These are phyloP conservation scores for Melanomma pulvis-pyrius DNA, from an alignment of 495 filamentous ascomycete genomes.

Conservation along the genomic window DNA sequence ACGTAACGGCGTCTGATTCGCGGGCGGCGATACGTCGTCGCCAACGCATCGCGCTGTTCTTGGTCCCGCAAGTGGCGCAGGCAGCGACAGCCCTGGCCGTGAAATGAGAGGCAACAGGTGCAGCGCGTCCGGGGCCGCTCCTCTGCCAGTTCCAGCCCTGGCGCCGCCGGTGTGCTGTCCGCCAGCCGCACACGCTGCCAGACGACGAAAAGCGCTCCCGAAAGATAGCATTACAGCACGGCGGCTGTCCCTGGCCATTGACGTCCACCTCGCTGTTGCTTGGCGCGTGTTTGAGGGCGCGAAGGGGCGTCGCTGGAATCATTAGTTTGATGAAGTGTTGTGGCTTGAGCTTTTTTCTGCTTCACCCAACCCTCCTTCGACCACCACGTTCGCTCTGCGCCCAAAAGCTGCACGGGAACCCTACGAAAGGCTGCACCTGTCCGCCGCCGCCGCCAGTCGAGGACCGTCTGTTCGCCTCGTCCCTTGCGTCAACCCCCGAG, in stretches of 20 bases:
- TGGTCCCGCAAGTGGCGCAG: conserved; percentile 7
- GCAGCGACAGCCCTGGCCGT: neutral
- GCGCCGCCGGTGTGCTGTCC: no score
- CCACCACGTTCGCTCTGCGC: neutral
- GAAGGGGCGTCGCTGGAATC: neutral
- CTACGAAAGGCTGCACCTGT: neutral
- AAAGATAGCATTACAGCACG: neutral
- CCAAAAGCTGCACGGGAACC: neutral
- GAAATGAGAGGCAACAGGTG: neutral
- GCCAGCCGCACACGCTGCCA: neutral
- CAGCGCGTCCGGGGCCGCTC: neutral
- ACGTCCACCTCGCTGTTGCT: neutral
- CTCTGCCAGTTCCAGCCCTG: neutral
- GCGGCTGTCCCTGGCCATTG: neutral
- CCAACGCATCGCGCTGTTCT: conserved; percentile 34
- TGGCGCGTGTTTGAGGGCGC: conserved; percentile 1
- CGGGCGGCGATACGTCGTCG: conserved; percentile 18
- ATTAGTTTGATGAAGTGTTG: conserved; percentile 7
- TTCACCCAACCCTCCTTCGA: neutral
- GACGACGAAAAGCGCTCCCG: neutral
- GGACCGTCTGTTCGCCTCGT: neutral
- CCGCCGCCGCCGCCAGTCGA: neutral
- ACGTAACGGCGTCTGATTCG: conserved; percentile 30
- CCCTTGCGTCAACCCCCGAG: neutral
- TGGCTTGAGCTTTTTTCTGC: neutral